phyloP scores from a whole-genome alignment of 768 basidiomycete species.

The Chalciporus sphaerocephalus region DNA sequence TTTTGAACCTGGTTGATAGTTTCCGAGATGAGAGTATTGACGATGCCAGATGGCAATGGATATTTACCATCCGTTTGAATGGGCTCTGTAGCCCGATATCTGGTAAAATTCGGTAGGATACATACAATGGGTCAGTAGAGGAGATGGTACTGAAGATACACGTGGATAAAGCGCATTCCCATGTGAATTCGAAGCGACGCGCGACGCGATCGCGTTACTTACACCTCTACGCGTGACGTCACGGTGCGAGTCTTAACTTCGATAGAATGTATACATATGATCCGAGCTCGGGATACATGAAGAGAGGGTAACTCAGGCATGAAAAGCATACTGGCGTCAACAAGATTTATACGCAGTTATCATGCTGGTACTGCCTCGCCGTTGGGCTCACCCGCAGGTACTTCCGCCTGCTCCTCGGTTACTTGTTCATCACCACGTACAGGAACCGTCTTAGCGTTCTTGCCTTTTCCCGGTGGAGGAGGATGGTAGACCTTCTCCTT shows the following conservation, averaged over 20 bases:
- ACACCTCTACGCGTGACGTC: background rate
- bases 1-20: constrained; percentile 21
- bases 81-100: constrained; percentile 25
- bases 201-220: too few species aligned
- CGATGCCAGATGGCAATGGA: background rate
- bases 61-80: constrained; percentile 27
- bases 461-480: constrained; percentile 77
- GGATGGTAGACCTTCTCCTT: constrained; percentile 85
- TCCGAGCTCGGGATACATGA: too few species aligned
- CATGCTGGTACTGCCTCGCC: constrained; percentile 6
- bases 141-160: background rate
- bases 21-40: background rate
- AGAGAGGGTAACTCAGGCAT: too few species aligned
- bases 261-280: too few species aligned
- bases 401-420: background rate
- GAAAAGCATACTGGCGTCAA: too few species aligned
- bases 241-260: too few species aligned
- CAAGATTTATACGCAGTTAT: too few species aligned
- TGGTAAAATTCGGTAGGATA: constrained; percentile 25
- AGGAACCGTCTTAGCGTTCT: constrained; percentile 33
- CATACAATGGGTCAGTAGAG: constrained; percentile 2
- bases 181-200: too few species aligned
- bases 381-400: constrained; percentile 1
- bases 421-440: constrained; percentile 7
- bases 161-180: background rate